These are phyloP conservation scores for Fragaria vesca DNA, from an alignment of 306 rosid species.

Conservation along the genomic window DNA sequence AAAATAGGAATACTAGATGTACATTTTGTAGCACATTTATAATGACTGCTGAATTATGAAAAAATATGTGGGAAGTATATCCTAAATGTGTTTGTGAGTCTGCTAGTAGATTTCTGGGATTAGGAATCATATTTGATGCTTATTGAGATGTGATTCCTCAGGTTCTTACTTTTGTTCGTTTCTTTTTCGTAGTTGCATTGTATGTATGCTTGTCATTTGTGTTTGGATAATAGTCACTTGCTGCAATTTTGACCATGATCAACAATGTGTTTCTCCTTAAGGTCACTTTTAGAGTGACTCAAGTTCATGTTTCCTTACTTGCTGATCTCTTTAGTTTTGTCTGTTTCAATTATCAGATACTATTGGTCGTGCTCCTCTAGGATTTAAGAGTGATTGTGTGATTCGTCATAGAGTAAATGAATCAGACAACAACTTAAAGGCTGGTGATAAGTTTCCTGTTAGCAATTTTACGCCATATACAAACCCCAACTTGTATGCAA, in stretches of 20 bases:
- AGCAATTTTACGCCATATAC: conserved; percentile 25
- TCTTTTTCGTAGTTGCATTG: background rate
- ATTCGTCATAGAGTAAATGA: conserved; percentile 40
- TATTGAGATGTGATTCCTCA: background rate
- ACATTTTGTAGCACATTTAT: background rate
- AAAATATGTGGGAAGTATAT: background rate
- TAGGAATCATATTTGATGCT: conserved; percentile 1
- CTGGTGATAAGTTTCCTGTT: conserved; percentile 42
- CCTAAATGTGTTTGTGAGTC: background rate
- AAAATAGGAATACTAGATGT: background rate
- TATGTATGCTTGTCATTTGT: background rate
- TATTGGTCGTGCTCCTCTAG: background rate
- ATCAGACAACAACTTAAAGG: conserved; percentile 35
- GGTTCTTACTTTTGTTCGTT: background rate
- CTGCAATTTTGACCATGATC: background rate
- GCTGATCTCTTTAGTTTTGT: background rate
- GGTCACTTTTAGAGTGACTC: background rate
- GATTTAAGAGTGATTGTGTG: conserved; percentile 12
- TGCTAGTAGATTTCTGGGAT: background rate
- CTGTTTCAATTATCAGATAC: conserved; percentile 15
- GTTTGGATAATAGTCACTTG: background rate
- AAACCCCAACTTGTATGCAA: conserved; percentile 46
- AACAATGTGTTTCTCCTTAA: background rate
- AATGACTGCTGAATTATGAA: background rate
- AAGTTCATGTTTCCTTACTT: background rate